A percentile compares a stretch with the other conserved stretches of the same genome.
phyloP scores from a whole-genome alignment of 495 filamentous ascomycete genomes.

The Tuber brumale region DNA sequence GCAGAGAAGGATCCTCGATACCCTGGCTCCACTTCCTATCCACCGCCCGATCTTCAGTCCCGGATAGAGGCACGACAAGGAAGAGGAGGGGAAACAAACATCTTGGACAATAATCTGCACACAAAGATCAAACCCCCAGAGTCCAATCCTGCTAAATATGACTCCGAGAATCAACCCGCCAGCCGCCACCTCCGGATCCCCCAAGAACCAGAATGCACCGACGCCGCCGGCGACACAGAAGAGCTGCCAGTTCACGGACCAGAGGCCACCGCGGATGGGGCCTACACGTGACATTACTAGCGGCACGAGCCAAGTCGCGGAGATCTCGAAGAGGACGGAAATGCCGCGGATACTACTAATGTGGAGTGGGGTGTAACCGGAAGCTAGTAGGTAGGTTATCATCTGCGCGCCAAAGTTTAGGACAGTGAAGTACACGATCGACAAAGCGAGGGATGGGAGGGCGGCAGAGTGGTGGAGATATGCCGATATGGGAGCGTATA shows the following conservation, averaged over 20 bases:
- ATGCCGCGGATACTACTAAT: conserved; percentile 52
- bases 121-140: conserved; percentile 64
- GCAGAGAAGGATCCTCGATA: conserved; percentile 57
- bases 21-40: conserved; percentile 49
- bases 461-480: conserved; percentile 50
- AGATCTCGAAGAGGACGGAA: conserved; percentile 50
- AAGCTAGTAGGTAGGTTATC: conserved; percentile 54
- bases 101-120: conserved; percentile 62
- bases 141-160: conserved; percentile 55
- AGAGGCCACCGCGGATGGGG: conserved; percentile 54
- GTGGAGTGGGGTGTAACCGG: conserved; percentile 49
- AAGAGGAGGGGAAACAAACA: conserved; percentile 46
- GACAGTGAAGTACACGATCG: conserved; percentile 56
- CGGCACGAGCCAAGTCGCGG: conserved; percentile 49
- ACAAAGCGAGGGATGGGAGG: conserved; percentile 51
- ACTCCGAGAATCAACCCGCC: conserved; percentile 50
- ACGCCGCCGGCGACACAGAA: conserved; percentile 47
- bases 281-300: conserved; percentile 53
- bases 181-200: conserved; percentile 42
- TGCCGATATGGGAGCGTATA: conserved; percentile 47
- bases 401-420: conserved; percentile 54
- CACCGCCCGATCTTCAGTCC: background rate
- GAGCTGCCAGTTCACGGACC: conserved; percentile 61
- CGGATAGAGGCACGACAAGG: background rate
- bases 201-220: conserved; percentile 44